Evolutionary conservation across 441 rosid species (phyloP).

Genomic region (Sinapis alba): DNA sequence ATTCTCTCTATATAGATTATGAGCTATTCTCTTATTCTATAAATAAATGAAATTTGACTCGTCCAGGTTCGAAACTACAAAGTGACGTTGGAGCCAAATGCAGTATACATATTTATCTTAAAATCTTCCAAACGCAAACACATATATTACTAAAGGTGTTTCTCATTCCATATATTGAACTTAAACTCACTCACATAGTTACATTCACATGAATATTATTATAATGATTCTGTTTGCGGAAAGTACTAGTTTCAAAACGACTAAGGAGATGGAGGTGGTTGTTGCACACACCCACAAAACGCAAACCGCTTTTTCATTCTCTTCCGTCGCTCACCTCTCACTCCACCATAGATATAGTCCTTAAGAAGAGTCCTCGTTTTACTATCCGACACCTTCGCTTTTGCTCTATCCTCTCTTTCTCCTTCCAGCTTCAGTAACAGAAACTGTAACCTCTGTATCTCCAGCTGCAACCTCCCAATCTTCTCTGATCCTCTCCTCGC

Average conservation of each 20-base stretch:
- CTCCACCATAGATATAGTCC: constrained; percentile 78
- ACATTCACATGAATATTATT: constrained; percentile 27
- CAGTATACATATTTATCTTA: not conserved
- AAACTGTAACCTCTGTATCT: constrained; percentile 92
- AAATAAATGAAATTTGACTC: not conserved
- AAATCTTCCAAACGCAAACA: not conserved
- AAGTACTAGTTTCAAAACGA: constrained; percentile 15
- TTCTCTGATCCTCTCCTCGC: constrained; percentile 85
- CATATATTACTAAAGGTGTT: not conserved
- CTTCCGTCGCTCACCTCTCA: constrained; percentile 42
- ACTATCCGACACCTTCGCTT: constrained; percentile 40
- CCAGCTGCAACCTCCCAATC: constrained; percentile 81
- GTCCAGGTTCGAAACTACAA: too few relatives aligned
- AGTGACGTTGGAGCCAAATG: not conserved
- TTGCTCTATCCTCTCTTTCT: constrained; percentile 59
- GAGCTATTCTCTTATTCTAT: not conserved
- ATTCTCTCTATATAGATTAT: not conserved
- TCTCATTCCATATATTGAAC: constrained; percentile 12
- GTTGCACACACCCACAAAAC: constrained; percentile 78
- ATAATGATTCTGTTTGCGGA: not conserved
- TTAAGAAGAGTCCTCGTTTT: constrained; percentile 67
- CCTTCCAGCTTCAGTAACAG: constrained; percentile 71
- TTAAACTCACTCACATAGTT: not conserved
- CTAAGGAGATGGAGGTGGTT: constrained; percentile 51
- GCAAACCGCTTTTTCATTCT: constrained; percentile 56